phyloP scores from a whole-genome alignment of 2,329 filamentous ascomycete genomes.

The Curvularia sp. region DNA sequence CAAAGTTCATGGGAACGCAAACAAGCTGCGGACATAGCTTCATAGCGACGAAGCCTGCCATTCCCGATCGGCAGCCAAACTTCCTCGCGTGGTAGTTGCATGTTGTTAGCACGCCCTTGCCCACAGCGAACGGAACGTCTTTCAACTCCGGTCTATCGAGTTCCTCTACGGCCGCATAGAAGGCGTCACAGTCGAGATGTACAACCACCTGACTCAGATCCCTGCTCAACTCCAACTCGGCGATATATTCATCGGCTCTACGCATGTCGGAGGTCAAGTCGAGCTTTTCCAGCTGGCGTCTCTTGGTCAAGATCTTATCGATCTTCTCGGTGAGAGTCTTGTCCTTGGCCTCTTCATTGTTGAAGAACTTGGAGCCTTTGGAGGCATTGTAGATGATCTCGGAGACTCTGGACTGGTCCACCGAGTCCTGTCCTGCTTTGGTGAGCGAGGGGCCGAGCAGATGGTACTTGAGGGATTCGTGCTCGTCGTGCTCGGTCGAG shows the following conservation, averaged over 20 bases:
- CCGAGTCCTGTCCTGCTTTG: constrained; percentile 89
- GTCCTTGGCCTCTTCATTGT: constrained; percentile 84
- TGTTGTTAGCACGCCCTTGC: constrained; percentile 72
- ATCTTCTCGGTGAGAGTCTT: constrained; percentile 86
- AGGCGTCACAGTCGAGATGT: constrained; percentile 96
- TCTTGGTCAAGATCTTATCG: constrained; percentile 76
- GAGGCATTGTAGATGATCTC: constrained; percentile 97
- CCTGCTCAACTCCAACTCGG: constrained; percentile 77
- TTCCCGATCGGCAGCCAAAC: constrained; percentile 90
- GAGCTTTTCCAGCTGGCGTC: constrained; percentile 74
- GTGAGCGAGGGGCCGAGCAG: constrained; percentile 89
- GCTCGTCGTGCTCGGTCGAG: constrained; percentile 42
- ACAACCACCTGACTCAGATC: constrained; percentile 86
- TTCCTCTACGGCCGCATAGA: constrained; percentile 92
- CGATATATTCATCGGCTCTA: constrained; percentile 80
- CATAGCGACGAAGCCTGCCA: constrained; percentile 95
- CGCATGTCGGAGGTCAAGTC: constrained; percentile 77
- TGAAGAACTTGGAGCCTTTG: constrained; percentile 96
- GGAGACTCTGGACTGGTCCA: constrained; percentile 94
- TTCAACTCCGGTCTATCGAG: constrained; percentile 78
- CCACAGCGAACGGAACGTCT: constrained; percentile 88
- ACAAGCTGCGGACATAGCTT: constrained; percentile 90
- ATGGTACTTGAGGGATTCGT: constrained; percentile 83
- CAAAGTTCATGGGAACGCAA: constrained; percentile 82
- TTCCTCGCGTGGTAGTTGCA: constrained; percentile 90